Percentiles rank a stretch among this genome's conserved stretches.
Evolutionary conservation across 768 basidiomycete genomes (phyloP).

Genomic region (Boletus rubescentipes): DNA sequence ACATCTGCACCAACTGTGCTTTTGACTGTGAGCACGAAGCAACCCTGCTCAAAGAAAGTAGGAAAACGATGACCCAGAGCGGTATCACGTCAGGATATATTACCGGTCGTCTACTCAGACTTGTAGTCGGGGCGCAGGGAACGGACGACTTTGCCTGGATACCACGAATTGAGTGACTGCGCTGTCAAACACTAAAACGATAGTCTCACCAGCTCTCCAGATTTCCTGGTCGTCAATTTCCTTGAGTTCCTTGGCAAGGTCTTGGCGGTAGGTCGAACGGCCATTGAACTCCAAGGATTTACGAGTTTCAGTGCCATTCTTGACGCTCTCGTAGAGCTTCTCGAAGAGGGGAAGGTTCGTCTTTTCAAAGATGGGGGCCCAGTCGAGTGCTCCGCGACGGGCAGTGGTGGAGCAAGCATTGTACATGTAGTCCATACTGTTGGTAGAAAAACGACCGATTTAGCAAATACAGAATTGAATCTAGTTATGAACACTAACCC

Average conservation of each 20-base stretch:
- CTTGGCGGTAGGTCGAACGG: constrained; percentile 87
- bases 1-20: constrained; percentile 31
- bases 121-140: constrained; percentile 85
- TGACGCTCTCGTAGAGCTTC: constrained; percentile 91
- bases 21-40: constrained; percentile 20
- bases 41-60: constrained; percentile 9
- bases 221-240: constrained; percentile 99
- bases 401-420: constrained; percentile 99
- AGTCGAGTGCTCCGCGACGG: constrained; percentile 97
- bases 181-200: background rate
- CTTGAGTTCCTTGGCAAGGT: constrained; percentile 87
- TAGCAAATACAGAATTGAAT: background rate
- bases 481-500: constrained; percentile 51
- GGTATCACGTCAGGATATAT: constrained; percentile 9
- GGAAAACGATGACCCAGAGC: constrained; percentile 3
- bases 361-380: constrained; percentile 96
- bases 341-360: constrained; percentile 95
- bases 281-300: constrained; percentile 97
- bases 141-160: constrained; percentile 81
- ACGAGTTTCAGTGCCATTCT: constrained; percentile 94
- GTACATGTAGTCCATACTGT: constrained; percentile 99
- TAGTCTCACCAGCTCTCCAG: constrained; percentile 81
- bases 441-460: background rate
- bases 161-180: constrained; percentile 5
- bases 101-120: constrained; percentile 43